Conservation (phyloP, 2,329 filamentous ascomycete genomes). For the Herpotrichia juniperi region DNA sequence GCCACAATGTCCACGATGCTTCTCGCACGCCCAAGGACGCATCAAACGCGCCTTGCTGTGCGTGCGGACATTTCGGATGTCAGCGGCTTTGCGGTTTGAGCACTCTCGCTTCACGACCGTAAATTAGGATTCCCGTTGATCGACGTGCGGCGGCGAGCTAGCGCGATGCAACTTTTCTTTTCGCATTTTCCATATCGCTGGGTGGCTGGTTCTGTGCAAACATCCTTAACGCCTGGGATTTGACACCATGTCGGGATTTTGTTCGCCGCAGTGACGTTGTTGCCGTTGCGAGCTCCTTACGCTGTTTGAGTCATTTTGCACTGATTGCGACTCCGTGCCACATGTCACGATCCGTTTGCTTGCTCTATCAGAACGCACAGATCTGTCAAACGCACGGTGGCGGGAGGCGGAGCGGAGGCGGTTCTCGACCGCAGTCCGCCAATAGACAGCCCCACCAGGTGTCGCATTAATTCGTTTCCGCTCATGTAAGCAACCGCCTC, state of each 20-base stretch:
- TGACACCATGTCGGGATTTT: not conserved
- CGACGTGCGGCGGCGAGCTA: slow-evolving; percentile 41
- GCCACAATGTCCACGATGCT: not conserved
- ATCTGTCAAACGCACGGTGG: not conserved
- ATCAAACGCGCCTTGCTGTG: slow-evolving; percentile 8
- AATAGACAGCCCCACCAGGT: not conserved
- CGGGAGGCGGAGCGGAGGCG: not conserved
- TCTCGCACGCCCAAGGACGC: not conserved
- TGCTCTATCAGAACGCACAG: not conserved
- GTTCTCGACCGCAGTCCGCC: not conserved
- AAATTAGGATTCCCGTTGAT: slow-evolving; percentile 33
- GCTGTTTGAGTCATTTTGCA: not conserved
- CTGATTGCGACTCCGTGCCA: not conserved
- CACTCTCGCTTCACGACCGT: slow-evolving; percentile 29
- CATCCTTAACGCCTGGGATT: not conserved
- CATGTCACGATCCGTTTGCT: not conserved
- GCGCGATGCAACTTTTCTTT: slow-evolving; percentile 8
- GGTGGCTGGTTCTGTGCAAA: too few relatives aligned
- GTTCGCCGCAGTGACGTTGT: not conserved
- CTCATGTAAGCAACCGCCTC: too few relatives aligned
- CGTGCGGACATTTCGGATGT: slow-evolving; percentile 23
- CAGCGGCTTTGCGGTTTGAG: slow-evolving; percentile 17
- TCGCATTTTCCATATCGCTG: not conserved
- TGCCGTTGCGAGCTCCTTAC: not conserved
- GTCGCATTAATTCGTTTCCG: too few relatives aligned